These are phyloP conservation scores for Orbilia ellipsospora DNA, from an alignment of 2,329 filamentous ascomycete species.

Conservation along the genomic window DNA sequence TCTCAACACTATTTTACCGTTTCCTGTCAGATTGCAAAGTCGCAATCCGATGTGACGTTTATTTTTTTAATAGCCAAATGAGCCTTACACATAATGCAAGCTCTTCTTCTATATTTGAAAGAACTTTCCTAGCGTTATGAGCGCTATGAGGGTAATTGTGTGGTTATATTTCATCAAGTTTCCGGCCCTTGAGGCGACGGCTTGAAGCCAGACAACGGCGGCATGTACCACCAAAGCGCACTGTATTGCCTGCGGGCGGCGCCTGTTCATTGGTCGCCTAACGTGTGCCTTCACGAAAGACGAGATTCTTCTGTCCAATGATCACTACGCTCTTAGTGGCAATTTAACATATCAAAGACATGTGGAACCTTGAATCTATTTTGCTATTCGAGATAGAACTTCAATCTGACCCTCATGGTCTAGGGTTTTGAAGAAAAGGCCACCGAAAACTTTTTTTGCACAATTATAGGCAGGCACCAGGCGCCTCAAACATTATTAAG, in stretches of 20 bases:
- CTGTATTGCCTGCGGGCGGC: no score
- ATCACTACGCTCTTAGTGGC: no score
- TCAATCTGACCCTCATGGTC: neutral
- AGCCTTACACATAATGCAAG: neutral
- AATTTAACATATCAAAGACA: no score
- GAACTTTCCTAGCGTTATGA: no score
- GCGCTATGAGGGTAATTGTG: no score
- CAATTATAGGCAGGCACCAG: conserved; percentile 15
- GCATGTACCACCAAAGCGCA: no score
- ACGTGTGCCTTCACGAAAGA: neutral
- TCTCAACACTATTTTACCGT: conserved; percentile 38
- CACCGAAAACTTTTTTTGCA: conserved; percentile 4
- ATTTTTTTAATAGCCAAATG: neutral
- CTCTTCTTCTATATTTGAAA: neutral
- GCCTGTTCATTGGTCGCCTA: conserved; percentile 4
- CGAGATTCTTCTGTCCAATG: no score
- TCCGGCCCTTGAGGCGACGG: no score
- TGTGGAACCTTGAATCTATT: no score
- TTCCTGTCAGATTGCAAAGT: conserved; percentile 31
- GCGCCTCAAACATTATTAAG: neutral
- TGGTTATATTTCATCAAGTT: no score
- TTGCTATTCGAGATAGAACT: neutral
- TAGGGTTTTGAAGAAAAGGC: neutral
- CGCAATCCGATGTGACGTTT: neutral
- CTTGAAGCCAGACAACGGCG: no score